Percentiles rank a stretch among this genome's conserved stretches.
phyloP scores from a whole-genome alignment of 139 green algal species.

The Microglena sp. region DNA sequence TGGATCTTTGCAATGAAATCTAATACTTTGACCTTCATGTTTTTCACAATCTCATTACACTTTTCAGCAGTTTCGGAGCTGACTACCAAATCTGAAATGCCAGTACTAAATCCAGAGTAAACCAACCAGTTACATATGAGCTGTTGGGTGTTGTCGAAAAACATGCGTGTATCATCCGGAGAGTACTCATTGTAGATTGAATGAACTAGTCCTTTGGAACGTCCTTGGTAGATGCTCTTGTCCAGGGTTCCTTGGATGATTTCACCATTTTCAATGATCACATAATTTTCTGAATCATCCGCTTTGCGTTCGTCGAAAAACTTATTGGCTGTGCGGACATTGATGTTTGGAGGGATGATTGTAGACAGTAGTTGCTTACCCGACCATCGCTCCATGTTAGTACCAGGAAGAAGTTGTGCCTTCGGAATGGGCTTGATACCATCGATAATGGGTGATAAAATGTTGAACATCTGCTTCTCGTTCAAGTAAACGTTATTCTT shows the following conservation, averaged over 20 bases:
- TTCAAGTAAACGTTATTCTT: background rate
- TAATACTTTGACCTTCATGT: background rate
- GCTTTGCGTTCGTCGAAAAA: too few relatives aligned
- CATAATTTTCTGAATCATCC: too few relatives aligned
- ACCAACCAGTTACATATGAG: slow-evolving; percentile 91
- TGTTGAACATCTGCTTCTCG: background rate
- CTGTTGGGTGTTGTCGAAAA: slow-evolving; percentile 62
- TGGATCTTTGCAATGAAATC: background rate
- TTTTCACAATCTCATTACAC: too few relatives aligned
- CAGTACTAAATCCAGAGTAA: slow-evolving; percentile 23
- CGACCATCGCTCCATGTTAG: background rate
- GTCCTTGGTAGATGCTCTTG: slow-evolving; percentile 82
- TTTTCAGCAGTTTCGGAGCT: background rate
- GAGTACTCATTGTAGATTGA: slow-evolving; percentile 85
- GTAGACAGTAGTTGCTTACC: slow-evolving; percentile 2
- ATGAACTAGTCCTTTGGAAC: slow-evolving; percentile 74
- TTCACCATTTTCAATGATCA: slow-evolving; percentile 67
- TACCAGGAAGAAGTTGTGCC: background rate
- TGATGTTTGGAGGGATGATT: background rate
- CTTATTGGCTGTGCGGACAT: background rate
- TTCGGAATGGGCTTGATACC: background rate
- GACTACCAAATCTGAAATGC: slow-evolving; percentile 13
- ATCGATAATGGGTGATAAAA: background rate
- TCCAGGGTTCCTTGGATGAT: slow-evolving; percentile 72
- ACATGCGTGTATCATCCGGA: slow-evolving; percentile 47